Conservation (phyloP, 257 asterid species). For the Lycium ferocissimum region DNA sequence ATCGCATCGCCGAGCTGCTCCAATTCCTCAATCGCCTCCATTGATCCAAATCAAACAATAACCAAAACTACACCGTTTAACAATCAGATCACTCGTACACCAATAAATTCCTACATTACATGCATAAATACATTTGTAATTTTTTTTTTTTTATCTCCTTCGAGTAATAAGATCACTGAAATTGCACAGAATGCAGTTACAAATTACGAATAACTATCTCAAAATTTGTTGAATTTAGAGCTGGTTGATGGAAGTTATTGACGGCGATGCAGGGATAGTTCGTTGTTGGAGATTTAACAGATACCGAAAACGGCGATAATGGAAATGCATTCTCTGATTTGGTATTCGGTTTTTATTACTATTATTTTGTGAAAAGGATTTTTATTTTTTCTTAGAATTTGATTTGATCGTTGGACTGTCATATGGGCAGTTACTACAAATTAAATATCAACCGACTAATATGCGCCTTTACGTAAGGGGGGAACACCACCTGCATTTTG, state of each 20-base stretch:
- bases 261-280: conserved; percentile 4
- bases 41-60: conserved; percentile 28
- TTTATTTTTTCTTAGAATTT: neutral
- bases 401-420: conserved; percentile 26
- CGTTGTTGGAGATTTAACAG: conserved; percentile 28
- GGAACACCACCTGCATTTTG: neutral
- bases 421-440: conserved; percentile 27
- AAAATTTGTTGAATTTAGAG: neutral
- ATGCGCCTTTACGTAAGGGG: conserved; percentile 4
- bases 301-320: conserved; percentile 23
- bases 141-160: neutral
- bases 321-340: conserved; percentile 10
- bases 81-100: conserved; percentile 11
- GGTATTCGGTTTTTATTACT: neutral
- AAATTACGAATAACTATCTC: neutral
- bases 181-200: neutral
- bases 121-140: conserved; percentile 9
- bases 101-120: neutral
- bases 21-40: conserved; percentile 40
- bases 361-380: neutral
- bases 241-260: neutral
- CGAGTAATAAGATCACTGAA: neutral
- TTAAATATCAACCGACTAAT: conserved; percentile 22
- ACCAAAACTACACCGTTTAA: neutral
- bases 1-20: conserved; percentile 35